A percentile compares a stretch with the other conserved stretches of the same genome.
These are phyloP conservation scores for Phylloporus sp. DNA, from an alignment of 1,284 basidiomycete species.

Conservation along the genomic window DNA sequence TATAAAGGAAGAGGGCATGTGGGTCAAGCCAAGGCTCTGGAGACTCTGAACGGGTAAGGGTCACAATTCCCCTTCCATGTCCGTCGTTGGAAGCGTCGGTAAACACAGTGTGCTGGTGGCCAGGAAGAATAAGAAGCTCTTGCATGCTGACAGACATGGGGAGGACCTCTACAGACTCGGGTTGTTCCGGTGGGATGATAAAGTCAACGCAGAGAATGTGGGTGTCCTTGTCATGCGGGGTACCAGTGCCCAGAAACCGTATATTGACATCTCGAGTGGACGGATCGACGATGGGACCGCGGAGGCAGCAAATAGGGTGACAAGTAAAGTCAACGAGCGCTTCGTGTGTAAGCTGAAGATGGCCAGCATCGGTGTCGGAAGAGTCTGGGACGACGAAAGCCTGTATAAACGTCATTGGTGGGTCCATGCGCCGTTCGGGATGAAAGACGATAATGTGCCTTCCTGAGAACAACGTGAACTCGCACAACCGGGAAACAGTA, in stretches of 20 bases:
- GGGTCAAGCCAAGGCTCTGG: background rate
- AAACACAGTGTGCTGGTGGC: slow-evolving; percentile 12
- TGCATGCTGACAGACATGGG: slow-evolving; percentile 22
- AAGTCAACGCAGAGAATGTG: slow-evolving; percentile 27
- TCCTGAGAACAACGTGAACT: slow-evolving; percentile 25
- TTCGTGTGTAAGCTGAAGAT: slow-evolving; percentile 32
- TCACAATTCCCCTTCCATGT: slow-evolving; percentile 29
- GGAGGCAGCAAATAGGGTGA: slow-evolving; percentile 21
- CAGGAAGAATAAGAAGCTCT: slow-evolving; percentile 27
- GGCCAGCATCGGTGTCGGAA: background rate
- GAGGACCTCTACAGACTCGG: slow-evolving; percentile 6
- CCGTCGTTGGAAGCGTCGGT: slow-evolving; percentile 26
- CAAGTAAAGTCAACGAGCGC: slow-evolving; percentile 11
- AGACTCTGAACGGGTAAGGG: slow-evolving; percentile 10
- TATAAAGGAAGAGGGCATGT: slow-evolving; percentile 18
- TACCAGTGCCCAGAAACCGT: slow-evolving; percentile 17
- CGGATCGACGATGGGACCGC: slow-evolving; percentile 20
- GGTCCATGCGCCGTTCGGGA: slow-evolving; percentile 11
- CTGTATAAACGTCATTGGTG: slow-evolving; percentile 26
- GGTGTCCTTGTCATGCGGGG: slow-evolving; percentile 1
- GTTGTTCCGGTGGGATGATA: slow-evolving; percentile 16
- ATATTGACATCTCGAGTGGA: slow-evolving; percentile 21
- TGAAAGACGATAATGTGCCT: slow-evolving; percentile 28
- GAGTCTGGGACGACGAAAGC: slow-evolving; percentile 23
- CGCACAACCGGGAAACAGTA: slow-evolving; percentile 14